A percentile compares a stretch with the other conserved stretches of the same genome.
Conservation (phyloP, 169 alveolate species). For the Eimeria maxima region DNA sequence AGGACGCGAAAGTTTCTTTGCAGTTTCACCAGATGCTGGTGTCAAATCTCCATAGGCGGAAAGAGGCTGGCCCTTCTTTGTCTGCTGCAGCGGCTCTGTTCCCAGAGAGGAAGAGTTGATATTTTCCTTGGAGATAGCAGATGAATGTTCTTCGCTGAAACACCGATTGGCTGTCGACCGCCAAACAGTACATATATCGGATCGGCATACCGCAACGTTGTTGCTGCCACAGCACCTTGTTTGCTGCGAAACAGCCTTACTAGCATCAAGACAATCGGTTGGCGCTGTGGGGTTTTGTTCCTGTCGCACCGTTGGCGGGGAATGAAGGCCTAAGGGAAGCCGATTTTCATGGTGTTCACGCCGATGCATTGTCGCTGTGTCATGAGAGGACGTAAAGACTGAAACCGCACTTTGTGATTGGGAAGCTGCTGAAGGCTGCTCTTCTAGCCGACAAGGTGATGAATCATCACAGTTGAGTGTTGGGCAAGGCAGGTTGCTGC, state of each 20-base stretch:
- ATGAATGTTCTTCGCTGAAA: neutral
- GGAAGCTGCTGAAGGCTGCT: neutral
- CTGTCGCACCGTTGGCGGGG: neutral
- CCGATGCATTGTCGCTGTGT: neutral
- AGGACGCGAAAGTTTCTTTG: neutral
- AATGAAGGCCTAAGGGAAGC: neutral
- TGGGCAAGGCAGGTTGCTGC: neutral
- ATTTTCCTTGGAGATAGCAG: neutral
- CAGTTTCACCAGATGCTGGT: neutral
- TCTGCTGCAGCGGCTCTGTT: neutral
- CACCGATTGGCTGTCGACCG: neutral
- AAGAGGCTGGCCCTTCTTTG: neutral
- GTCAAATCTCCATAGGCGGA: neutral
- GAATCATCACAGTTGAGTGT: neutral
- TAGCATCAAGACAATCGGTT: neutral
- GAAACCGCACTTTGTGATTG: neutral
- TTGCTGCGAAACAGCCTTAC: neutral
- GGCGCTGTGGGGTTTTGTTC: neutral
- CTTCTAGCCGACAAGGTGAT: neutral
- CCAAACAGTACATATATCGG: neutral
- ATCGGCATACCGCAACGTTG: neutral
- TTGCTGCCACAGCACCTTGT: neutral
- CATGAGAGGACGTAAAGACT: neutral
- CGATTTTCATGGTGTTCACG: neutral
- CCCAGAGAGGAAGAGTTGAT: neutral